Evolutionary conservation across 2,329 filamentous ascomycete species (phyloP), one percentile per base, ranked within the genome.

Genomic region (Pseudocercospora eumusae): DNA sequence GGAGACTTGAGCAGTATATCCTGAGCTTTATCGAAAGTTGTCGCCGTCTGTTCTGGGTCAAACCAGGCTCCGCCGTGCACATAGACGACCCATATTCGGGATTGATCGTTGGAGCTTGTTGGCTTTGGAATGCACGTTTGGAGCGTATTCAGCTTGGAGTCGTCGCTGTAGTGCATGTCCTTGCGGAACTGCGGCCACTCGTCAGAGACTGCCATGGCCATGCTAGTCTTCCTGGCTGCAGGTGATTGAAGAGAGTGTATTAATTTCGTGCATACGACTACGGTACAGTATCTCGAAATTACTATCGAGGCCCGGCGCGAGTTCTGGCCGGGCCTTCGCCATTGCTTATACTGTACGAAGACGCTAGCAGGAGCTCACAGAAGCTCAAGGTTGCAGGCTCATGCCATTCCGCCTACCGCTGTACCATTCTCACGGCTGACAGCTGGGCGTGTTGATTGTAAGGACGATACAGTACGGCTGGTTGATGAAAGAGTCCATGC

Each of bases 31-130:
- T 68, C 56, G 68, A 80, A 71, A 65, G 72, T 73, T 31, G 68
- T 40, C 1, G 75, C 71, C 45, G 70, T 72, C 65, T 80, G 77
- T n/a, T 70, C 64, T 2, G 80, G 79, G 63, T 82, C 80, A 65
- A 76, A 77, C 80, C 80, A 82, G 60, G 80, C 80, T 65, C 80
- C 80, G 71, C 80, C 80, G 70, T 82, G 80, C 68, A 82, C 70
- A 71, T 79, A 82, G 65, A 77, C 75, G 42, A 75, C 47, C 70
- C 72, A 75, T 36, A 70, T 49, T 45, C 61, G 66, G 15, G 63
- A 63, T 13, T 28, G 50, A 60, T 63, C 60, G 50, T 66, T 57
- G 42, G 63, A 59, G 10, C 61, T 66, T 4, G 66, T 68, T 0
- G 74, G 73, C 0, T 73, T 68, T 11, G 78, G 78, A 1, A 81